Evolutionary conservation across 1,284 basidiomycete species (phyloP).

Genomic region (Leucoagaricus sp.): DNA sequence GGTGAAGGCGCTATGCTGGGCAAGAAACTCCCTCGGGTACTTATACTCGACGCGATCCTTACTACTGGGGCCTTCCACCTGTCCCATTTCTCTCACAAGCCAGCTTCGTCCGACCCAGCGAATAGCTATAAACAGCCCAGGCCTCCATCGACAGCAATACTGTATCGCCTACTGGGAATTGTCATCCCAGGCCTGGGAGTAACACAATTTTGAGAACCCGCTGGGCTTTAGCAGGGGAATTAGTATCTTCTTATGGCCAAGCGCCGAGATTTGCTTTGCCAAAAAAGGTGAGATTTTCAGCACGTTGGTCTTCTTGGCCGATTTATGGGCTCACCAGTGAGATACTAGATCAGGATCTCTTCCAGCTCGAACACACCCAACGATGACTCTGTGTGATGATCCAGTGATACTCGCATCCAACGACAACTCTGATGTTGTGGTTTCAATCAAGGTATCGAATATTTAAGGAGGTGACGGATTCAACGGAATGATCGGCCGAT

Average conservation of each 20-base stretch:
- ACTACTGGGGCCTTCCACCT: neutral
- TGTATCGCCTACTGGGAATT: neutral
- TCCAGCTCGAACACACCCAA: neutral
- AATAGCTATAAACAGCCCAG: neutral
- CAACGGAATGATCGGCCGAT: slow-evolving; percentile 14
- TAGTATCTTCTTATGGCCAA: slow-evolving; percentile 2
- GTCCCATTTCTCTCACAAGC: slow-evolving; percentile 10
- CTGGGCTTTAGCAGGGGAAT: neutral
- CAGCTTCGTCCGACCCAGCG: slow-evolving; percentile 4
- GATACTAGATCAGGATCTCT: neutral
- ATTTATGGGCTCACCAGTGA: neutral
- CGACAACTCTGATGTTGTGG: neutral
- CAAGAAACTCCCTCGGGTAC: slow-evolving; percentile 9
- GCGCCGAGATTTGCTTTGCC: slow-evolving; percentile 1
- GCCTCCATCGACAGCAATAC: neutral
- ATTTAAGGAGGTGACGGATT: neutral
- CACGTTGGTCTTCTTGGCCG: neutral
- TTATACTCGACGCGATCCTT: slow-evolving; percentile 2
- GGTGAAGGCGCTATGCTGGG: neutral
- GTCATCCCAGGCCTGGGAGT: slow-evolving; percentile 4
- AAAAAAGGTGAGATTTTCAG: slow-evolving; percentile 10
- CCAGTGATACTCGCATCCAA: neutral
- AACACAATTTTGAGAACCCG: neutral
- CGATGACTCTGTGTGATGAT: neutral
- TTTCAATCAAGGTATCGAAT: neutral